Evolutionary conservation across 2,329 filamentous ascomycete species (phyloP).

Genomic region (Monosporascus ibericus): DNA sequence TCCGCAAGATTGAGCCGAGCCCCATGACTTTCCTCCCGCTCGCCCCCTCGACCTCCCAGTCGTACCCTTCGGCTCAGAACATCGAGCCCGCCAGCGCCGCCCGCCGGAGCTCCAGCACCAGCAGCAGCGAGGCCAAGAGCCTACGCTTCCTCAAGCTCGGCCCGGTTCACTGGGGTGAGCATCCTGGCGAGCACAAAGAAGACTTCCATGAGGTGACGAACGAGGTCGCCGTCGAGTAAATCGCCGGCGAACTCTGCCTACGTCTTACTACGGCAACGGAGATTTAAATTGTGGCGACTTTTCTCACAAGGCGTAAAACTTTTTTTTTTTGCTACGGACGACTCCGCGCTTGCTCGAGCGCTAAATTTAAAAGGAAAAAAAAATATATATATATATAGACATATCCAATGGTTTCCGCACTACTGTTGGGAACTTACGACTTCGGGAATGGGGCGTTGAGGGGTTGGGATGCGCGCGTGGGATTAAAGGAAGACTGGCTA

Average conservation of each 20-base stretch:
- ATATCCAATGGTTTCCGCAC: no score
- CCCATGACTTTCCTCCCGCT: slow-evolving; percentile 48
- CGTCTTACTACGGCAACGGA: no score
- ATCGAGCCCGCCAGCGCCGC: slow-evolving; percentile 24
- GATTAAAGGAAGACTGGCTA: neutral
- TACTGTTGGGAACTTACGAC: no score
- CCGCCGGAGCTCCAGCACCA: slow-evolving; percentile 50
- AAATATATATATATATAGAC: no score
- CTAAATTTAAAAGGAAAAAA: no score
- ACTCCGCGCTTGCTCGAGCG: no score
- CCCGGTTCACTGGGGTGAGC: slow-evolving; percentile 58
- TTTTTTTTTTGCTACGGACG: no score
- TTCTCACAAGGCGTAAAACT: no score
- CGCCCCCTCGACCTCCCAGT: slow-evolving; percentile 51
- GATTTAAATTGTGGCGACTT: no score
- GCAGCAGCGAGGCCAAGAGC: slow-evolving; percentile 43
- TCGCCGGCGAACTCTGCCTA: no score
- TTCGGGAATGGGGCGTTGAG: neutral
- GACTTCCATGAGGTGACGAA: slow-evolving; percentile 51
- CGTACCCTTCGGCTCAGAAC: slow-evolving; percentile 39
- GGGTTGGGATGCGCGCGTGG: neutral
- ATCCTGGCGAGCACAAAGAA: slow-evolving; percentile 48
- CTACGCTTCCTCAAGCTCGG: slow-evolving; percentile 57
- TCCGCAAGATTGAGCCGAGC: slow-evolving; percentile 20
- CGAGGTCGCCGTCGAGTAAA: slow-evolving; percentile 38